Percentiles rank a stretch among this genome's conserved stretches.
These are phyloP conservation scores for Venturia aucupariae DNA, from an alignment of 2,329 filamentous ascomycete genomes.

Conservation along the genomic window DNA sequence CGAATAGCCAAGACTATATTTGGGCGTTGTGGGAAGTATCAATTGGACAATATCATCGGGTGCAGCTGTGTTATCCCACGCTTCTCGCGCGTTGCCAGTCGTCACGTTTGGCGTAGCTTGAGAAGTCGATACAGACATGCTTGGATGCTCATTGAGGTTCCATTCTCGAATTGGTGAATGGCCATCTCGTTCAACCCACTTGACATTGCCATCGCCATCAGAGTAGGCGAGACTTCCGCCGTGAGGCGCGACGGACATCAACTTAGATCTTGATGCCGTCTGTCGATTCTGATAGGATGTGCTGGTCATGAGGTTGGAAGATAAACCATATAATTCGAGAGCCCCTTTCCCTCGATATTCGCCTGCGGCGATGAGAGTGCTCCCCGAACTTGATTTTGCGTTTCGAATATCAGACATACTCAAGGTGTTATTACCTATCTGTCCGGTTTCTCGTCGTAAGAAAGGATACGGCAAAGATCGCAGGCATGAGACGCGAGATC, in stretches of 20 bases:
- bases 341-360: conserved; percentile 89
- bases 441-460: conserved; percentile 52
- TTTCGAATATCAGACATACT: conserved; percentile 45
- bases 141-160: conserved; percentile 41
- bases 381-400: conserved; percentile 45
- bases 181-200: conserved; percentile 86
- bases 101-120: neutral
- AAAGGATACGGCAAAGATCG: conserved; percentile 60
- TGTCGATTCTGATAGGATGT: conserved; percentile 60
- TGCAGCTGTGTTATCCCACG: conserved; percentile 17
- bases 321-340: conserved; percentile 72
- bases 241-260: conserved; percentile 73
- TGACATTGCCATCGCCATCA: conserved; percentile 73
- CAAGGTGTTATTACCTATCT: conserved; percentile 45
- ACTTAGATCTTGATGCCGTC: conserved; percentile 68
- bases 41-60: conserved; percentile 70
- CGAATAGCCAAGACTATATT: conserved; percentile 6
- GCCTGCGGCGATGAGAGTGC: conserved; percentile 71
- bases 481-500: conserved; percentile 67
- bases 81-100: conserved; percentile 7
- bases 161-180: conserved; percentile 44
- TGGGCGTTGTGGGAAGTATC: conserved; percentile 51
- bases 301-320: conserved; percentile 25
- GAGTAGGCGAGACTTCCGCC: conserved; percentile 74
- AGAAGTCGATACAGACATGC: neutral